Evolutionary conservation across 1,284 basidiomycete species (phyloP).

Genomic region (Stereum hirsutum): DNA sequence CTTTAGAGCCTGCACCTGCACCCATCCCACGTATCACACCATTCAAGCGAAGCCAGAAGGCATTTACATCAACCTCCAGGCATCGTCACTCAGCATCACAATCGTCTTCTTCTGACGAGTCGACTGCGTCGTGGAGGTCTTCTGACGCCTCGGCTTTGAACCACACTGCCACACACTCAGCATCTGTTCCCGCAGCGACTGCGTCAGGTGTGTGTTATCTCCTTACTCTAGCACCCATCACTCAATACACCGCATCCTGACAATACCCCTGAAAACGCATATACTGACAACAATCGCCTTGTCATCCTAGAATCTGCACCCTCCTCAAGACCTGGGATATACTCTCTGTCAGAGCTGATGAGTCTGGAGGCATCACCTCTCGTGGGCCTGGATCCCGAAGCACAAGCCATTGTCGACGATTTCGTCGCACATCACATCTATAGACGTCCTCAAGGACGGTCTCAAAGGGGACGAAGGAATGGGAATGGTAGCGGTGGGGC

Average conservation of each 20-base stretch:
- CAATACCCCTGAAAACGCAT: neutral
- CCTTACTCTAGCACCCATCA: no score
- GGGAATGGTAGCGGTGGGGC: no score
- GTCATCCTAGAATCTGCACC: neutral
- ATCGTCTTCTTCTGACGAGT: neutral
- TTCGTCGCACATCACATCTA: slow-evolving; percentile 12
- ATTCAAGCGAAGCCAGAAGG: neutral
- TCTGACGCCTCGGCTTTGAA: neutral
- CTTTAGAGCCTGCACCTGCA: neutral
- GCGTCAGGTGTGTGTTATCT: no score
- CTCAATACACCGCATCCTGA: neutral
- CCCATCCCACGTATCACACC: no score
- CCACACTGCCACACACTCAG: neutral
- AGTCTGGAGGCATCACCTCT: slow-evolving; percentile 11
- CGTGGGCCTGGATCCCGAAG: slow-evolving; percentile 8
- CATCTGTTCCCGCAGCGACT: neutral
- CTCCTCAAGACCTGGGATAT: slow-evolving; percentile 2
- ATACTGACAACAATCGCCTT: neutral
- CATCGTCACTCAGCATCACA: neutral
- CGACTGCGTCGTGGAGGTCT: neutral
- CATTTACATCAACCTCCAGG: neutral
- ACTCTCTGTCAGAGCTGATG: slow-evolving; percentile 9
- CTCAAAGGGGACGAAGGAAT: no score
- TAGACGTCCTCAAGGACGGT: slow-evolving; percentile 9
- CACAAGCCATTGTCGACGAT: slow-evolving; percentile 8